Conservation (phyloP, 73 alveolate species). For the Paramecium bursaria region DNA sequence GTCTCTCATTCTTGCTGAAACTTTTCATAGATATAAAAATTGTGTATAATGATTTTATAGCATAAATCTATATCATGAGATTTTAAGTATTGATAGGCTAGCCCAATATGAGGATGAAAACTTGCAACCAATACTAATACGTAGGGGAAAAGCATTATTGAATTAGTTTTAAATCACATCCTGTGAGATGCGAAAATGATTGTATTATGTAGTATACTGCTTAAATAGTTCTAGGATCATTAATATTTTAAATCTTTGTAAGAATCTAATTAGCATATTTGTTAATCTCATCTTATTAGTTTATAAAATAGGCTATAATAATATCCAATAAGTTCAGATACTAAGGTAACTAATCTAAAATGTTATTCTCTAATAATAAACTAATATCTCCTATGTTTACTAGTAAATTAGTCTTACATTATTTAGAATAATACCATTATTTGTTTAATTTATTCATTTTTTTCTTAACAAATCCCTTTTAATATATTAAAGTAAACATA, state of each 20-base stretch:
- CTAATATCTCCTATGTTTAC: no score
- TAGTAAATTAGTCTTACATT: no score
- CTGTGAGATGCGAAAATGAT: not conserved
- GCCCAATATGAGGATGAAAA: not conserved
- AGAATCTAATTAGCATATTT: no score
- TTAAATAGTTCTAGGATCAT: not conserved
- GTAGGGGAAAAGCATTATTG: constrained; percentile 7
- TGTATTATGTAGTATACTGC: not conserved
- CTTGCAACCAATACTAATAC: constrained; percentile 14
- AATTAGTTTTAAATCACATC: constrained; percentile 9
- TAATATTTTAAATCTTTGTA: constrained; percentile 15
- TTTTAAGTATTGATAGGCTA: not conserved
- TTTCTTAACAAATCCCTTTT: no score
- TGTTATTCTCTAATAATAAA: no score
- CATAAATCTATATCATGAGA: constrained; percentile 39
- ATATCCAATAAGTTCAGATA: no score
- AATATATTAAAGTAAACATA: no score
- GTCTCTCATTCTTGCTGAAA: not conserved
- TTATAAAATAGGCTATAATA: no score
- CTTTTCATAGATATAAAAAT: constrained; percentile 20
- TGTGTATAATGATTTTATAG: constrained; percentile 28
- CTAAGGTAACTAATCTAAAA: no score
- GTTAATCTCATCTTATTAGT: no score
- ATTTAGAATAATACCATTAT: no score
- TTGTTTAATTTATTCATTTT: no score